Conservation (phyloP, 495 filamentous ascomycete genomes). For the Hypoxylon subgilvum region DNA sequence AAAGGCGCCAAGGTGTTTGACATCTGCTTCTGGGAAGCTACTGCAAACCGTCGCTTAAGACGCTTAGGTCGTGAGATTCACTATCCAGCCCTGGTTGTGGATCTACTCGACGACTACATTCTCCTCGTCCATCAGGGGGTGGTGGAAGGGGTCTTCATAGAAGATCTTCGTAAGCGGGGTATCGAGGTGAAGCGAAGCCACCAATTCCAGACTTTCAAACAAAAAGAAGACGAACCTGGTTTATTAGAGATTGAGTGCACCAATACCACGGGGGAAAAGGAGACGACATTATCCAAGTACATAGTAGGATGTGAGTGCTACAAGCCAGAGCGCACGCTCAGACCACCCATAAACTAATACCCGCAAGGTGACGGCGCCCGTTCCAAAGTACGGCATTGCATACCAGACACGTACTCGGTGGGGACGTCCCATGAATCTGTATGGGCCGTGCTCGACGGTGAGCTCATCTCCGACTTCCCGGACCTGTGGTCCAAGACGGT, state of each 20-base stretch:
- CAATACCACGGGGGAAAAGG: constrained; percentile 49
- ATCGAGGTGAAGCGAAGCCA: constrained; percentile 62
- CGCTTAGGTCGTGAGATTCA: constrained; percentile 42
- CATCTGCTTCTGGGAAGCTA: constrained; percentile 74
- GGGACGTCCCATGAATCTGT: constrained; percentile 67
- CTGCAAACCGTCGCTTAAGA: constrained; percentile 47
- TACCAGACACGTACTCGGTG: constrained; percentile 61
- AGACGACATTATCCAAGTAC: constrained; percentile 54
- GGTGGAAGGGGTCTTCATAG: constrained; percentile 69
- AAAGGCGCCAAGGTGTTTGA: constrained; percentile 71
- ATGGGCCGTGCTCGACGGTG: constrained; percentile 75
- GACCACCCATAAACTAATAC: constrained; percentile 30
- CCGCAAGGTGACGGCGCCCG: constrained; percentile 56
- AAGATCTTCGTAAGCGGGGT: constrained; percentile 66
- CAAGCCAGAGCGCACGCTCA: not conserved
- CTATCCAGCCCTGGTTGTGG: constrained; percentile 62
- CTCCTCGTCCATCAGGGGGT: constrained; percentile 77
- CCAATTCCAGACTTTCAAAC: constrained; percentile 59
- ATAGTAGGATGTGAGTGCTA: constrained; percentile 58
- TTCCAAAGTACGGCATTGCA: constrained; percentile 60
- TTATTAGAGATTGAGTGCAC: constrained; percentile 53
- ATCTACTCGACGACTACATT: constrained; percentile 73
- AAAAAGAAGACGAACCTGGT: constrained; percentile 34
- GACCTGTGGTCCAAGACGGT: constrained; percentile 73
- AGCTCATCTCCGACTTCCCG: constrained; percentile 70